phyloP scores from a whole-genome alignment of 306 rosid genomes.

The Canavalia ensiformis region DNA sequence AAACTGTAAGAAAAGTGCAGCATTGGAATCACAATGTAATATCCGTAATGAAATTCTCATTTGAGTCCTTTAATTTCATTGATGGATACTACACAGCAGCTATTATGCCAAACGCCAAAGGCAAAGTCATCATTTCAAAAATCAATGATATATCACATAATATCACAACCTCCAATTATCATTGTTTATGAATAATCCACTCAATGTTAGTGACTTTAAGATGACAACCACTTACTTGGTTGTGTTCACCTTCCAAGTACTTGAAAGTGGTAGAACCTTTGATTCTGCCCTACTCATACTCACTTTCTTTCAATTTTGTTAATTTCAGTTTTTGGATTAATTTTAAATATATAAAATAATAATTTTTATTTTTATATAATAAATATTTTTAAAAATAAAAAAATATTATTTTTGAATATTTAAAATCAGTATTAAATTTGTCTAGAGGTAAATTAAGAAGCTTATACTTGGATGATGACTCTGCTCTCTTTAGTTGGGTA shows the following conservation, averaged over 20 bases:
- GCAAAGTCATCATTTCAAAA: neutral
- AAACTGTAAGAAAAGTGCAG: neutral
- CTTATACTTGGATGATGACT: neutral
- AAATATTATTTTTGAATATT: too few species aligned
- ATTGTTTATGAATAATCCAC: neutral
- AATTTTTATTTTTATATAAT: too few species aligned
- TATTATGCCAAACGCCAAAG: neutral
- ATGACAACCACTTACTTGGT: slow-evolving; percentile 5
- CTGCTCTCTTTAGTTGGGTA: neutral
- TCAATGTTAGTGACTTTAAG: neutral
- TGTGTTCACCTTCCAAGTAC: slow-evolving; percentile 8
- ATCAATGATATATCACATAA: neutral
- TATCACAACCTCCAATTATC: slow-evolving; percentile 16
- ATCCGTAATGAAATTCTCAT: neutral
- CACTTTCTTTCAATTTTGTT: too few species aligned
- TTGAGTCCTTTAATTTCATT: neutral
- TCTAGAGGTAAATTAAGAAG: neutral
- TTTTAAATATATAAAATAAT: too few species aligned
- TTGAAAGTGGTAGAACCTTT: neutral
- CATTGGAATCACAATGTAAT: slow-evolving; percentile 8
- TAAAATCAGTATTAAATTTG: too few species aligned
- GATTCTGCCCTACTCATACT: neutral
- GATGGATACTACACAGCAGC: slow-evolving; percentile 27
- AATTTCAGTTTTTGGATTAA: too few species aligned
- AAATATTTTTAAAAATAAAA: too few species aligned